phyloP scores from a whole-genome alignment of 2,329 filamentous ascomycete genomes.

The Fusarium sarcochroum region DNA sequence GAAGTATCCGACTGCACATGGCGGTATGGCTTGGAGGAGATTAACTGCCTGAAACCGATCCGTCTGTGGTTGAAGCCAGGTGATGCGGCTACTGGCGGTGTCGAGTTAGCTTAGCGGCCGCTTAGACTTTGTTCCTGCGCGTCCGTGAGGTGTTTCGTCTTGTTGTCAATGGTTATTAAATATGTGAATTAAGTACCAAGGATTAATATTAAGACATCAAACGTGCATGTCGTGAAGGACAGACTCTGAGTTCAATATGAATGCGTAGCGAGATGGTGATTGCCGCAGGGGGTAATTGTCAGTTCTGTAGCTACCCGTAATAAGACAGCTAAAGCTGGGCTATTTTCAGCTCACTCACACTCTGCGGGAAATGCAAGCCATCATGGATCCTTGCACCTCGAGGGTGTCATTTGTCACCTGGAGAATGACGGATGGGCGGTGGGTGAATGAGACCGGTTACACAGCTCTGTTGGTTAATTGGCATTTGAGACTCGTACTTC shows the following conservation, averaged over 20 bases:
- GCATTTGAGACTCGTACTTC: conserved; percentile 27
- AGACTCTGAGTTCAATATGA: not conserved
- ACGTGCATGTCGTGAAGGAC: conserved; percentile 7
- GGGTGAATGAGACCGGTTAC: conserved; percentile 22
- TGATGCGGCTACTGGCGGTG: conserved; percentile 4
- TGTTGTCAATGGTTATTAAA: not conserved
- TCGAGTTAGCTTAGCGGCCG: not conserved
- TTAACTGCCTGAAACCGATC: not conserved
- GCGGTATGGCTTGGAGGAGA: not conserved
- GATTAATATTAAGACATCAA: conserved; percentile 6
- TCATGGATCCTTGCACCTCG: conserved; percentile 24
- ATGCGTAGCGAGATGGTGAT: conserved; percentile 18
- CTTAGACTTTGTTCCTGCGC: not conserved
- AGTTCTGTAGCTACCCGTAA: conserved; percentile 6
- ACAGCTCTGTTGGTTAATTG: conserved; percentile 12
- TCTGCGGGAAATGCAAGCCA: conserved; percentile 30
- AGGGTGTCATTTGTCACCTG: conserved; percentile 32
- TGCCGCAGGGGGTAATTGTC: conserved; percentile 26
- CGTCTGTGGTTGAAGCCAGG: conserved; percentile 1
- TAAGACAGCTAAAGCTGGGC: not conserved
- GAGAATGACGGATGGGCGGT: conserved; percentile 23
- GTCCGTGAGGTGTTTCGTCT: not conserved
- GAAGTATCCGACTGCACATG: not conserved
- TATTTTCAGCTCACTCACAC: conserved; percentile 33
- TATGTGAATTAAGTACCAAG: not conserved